Conservation (phyloP, 805 yeast genomes). For the Blastobotrys muscicola region DNA sequence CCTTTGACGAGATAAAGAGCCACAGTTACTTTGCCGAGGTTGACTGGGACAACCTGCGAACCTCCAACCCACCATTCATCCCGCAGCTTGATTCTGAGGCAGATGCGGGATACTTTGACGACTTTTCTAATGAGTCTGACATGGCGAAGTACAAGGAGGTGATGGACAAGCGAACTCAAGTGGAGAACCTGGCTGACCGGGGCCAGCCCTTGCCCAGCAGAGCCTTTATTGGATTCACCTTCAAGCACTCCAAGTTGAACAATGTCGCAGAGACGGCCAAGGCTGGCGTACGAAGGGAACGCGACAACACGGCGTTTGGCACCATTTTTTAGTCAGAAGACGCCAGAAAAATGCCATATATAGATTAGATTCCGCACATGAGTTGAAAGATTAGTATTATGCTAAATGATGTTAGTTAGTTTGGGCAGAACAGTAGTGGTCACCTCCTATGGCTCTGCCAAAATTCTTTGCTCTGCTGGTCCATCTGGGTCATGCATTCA, state of each 20-base stretch:
- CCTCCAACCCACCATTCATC: conserved; percentile 81
- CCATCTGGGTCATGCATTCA: conserved; percentile 29
- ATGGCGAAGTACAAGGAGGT: conserved; percentile 98
- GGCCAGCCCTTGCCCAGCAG: conserved; percentile 46
- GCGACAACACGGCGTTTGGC: conserved; percentile 12
- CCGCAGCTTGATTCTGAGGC: conserved; percentile 96
- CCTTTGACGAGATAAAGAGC: conserved; percentile 69
- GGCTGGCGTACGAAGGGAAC: conserved; percentile 1
- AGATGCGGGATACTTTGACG: conserved; percentile 98
- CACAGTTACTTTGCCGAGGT: conserved; percentile 80
- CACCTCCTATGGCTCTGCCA: conserved; percentile 14
- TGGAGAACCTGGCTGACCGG: conserved; percentile 68
- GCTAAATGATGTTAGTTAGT: background rate
- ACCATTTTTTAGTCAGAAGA: conserved; percentile 12
- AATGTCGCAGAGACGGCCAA: conserved; percentile 12
- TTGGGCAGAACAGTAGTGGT: too few species aligned
- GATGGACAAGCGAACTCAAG: conserved; percentile 79
- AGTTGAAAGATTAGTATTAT: background rate
- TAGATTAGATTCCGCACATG: too few species aligned
- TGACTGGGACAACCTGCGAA: conserved; percentile 64
- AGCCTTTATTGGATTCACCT: conserved; percentile 91
- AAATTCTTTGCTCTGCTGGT: conserved; percentile 23
- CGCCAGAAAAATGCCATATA: too few species aligned
- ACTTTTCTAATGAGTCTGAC: conserved; percentile 89
- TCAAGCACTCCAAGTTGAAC: conserved; percentile 55